Percentiles rank a stretch among this genome's conserved stretches.
phyloP scores from a whole-genome alignment of 768 basidiomycete species.

The Boletus pseudo-olivaceus region DNA sequence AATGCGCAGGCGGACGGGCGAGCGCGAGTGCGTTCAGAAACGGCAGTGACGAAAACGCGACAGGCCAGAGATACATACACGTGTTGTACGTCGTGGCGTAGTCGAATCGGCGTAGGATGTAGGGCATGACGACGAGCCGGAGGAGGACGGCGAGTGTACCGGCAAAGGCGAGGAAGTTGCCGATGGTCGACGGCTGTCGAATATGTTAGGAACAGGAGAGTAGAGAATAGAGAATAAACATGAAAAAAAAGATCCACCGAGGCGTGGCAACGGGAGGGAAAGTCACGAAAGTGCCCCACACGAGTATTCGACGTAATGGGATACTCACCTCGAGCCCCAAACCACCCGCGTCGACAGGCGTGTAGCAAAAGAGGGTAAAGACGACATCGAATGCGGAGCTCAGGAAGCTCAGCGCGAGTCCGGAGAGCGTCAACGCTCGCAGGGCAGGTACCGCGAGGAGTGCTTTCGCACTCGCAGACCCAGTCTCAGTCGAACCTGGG shows the following conservation, averaged over 20 bases:
- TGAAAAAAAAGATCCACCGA: not conserved
- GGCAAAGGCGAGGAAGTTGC: conserved; percentile 49
- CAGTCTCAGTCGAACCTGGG: not conserved
- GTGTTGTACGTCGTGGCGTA: conserved; percentile 1
- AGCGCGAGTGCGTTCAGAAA: conserved; percentile 1
- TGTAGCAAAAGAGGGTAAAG: conserved; percentile 61
- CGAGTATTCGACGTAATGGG: not conserved
- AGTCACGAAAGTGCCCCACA: not conserved
- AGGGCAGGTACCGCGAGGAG: conserved; percentile 49
- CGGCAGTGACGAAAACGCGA: conserved; percentile 1
- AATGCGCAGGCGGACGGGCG: not conserved
- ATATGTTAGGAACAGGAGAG: conserved; percentile 13
- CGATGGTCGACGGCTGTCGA: conserved; percentile 49
- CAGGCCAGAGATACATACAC: conserved; percentile 8
- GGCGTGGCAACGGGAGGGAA: not conserved
- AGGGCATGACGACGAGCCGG: conserved; percentile 49
- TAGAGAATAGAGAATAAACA: not conserved
- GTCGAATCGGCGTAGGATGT: conserved; percentile 9
- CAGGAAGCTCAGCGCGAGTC: conserved; percentile 47
- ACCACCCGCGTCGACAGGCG: conserved; percentile 50
- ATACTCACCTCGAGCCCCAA: conserved; percentile 46
- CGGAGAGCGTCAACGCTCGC: conserved; percentile 46
- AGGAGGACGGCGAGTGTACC: conserved; percentile 45
- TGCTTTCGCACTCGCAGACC: conserved; percentile 26
- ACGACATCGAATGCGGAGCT: conserved; percentile 56